Base-by-base conservation (phyloP, 2,329 filamentous ascomycete genomes). In the Cordyceps cateniannulata region DNA sequence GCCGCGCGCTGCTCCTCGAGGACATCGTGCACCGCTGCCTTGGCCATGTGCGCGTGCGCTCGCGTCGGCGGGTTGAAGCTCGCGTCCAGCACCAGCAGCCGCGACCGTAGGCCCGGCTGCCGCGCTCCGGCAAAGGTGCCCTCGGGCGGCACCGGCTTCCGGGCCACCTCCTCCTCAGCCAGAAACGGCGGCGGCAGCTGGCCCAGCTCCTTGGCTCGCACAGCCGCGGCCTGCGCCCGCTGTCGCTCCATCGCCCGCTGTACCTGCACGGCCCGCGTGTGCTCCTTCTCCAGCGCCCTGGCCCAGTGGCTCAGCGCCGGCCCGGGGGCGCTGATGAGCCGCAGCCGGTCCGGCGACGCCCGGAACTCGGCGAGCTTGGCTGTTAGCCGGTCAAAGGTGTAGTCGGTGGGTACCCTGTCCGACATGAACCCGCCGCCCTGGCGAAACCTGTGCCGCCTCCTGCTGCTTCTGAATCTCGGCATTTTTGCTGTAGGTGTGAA, bases 41-140 rank as follows among this genome's bases (percentile, higher is more conserved):
- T 69, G 0, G 79, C 82, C 77, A 89, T 86, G 61, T 74, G 75
- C 48, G 79, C 73, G 69, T 89, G 86, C 2, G 85, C 86, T 8
- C 75, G 73, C 0, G 86, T 88, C 0, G 86, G 86, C 27, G 86
- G 86, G 69, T 89, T 88, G 75, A 88, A 89, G 62, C 84, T 87
- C 55, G 85, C 86, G 71, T 89, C 86, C 51, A 88, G 79, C 60
- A 88, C 75, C 58, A 87, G 73, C 62, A 89, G 75, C 20, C 49
- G 62, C 42, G 55, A 40, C 10, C 38, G 50, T 18, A 42, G 51
- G 16, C 18, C 56, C 49, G 60, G 20, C 12, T 16, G 25, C 2
- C 5, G 45, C 24, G 56, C 71, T 20, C 29, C 44, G 9, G 44
- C 53, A 44, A 45, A 24, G 63, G 65, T 50, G 66, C 62, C 64